phyloP scores from a whole-genome alignment of 2,329 filamentous ascomycete species.

The Arthrobotrys iridis region DNA sequence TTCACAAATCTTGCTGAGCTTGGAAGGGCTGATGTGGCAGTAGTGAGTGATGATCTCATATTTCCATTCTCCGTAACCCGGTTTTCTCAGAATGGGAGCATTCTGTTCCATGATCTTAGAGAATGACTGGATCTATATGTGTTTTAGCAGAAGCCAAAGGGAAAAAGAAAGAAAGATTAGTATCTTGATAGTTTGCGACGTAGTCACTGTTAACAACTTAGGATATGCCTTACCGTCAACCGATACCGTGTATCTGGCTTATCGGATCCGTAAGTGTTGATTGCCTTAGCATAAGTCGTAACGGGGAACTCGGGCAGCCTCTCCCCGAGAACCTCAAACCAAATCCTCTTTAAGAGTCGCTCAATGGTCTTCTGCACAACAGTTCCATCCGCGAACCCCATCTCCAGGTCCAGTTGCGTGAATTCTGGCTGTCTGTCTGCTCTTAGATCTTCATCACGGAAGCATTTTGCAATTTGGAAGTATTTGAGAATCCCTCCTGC shows the following conservation, averaged over 20 bases:
- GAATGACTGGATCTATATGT: conserved; percentile 9
- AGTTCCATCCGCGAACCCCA: conserved; percentile 80
- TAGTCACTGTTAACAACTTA: no score
- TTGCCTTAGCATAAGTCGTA: conserved; percentile 79
- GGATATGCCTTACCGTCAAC: neutral
- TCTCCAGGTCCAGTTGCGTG: conserved; percentile 91
- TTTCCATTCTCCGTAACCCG: neutral
- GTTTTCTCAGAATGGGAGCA: neutral
- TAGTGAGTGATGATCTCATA: conserved; percentile 13
- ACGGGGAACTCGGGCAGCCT: conserved; percentile 67
- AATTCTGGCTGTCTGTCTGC: conserved; percentile 97
- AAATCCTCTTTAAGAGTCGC: conserved; percentile 68
- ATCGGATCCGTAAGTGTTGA: conserved; percentile 83
- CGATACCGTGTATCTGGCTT: conserved; percentile 81
- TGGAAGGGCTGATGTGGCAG: neutral
- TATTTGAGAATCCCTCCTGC: conserved; percentile 83
- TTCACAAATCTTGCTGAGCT: neutral
- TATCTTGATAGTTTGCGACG: neutral
- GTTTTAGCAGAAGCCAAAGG: neutral
- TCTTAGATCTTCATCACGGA: conserved; percentile 91
- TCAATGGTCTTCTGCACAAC: conserved; percentile 73
- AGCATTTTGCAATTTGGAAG: conserved; percentile 93
- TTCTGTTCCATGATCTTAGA: neutral
- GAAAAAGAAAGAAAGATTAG: neutral
- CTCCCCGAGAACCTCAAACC: conserved; percentile 65